These are phyloP conservation scores for Rhodotorula babjevae DNA, from an alignment of 768 basidiomycete genomes.

Conservation along the genomic window DNA sequence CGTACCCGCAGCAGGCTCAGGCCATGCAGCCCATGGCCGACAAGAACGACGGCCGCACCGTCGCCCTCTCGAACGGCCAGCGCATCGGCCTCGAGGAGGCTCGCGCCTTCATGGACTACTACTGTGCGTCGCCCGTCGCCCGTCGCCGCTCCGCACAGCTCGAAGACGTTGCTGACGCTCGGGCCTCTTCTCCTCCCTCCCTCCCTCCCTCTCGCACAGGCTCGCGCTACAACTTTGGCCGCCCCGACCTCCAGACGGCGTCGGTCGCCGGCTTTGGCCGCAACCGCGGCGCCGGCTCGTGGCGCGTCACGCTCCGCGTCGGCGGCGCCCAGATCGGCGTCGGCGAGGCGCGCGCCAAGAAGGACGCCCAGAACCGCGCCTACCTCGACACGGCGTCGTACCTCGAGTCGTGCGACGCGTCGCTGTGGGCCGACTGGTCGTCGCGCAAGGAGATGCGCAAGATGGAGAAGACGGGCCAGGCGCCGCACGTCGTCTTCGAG, in stretches of 20 bases:
- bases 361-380: slow-evolving; percentile 63
- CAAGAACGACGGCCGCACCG: slow-evolving; percentile 42
- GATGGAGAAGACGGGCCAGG: slow-evolving; percentile 57
- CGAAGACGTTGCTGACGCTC: too few species aligned
- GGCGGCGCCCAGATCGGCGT: slow-evolving; percentile 75
- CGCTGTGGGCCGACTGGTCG: slow-evolving; percentile 69
- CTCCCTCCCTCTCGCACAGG: slow-evolving; percentile 1
- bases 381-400: slow-evolving; percentile 85
- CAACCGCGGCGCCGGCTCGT: slow-evolving; percentile 43
- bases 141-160: too few species aligned
- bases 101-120: slow-evolving; percentile 89
- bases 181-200: background rate
- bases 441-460: slow-evolving; percentile 60
- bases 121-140: slow-evolving; percentile 52
- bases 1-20: background rate
- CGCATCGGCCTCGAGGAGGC: slow-evolving; percentile 66
- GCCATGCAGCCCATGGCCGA: background rate
- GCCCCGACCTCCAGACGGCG: slow-evolving; percentile 28
- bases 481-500: slow-evolving; percentile 50
- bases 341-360: slow-evolving; percentile 66
- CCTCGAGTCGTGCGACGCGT: slow-evolving; percentile 74
- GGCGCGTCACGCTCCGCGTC: slow-evolving; percentile 74
- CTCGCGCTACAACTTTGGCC: slow-evolving; percentile 27
- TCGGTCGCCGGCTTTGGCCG: slow-evolving; percentile 39
- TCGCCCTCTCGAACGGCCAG: slow-evolving; percentile 60